Conservation (phyloP, 2,329 filamentous ascomycete genomes). For the Aspergillus novofumigatus region DNA sequence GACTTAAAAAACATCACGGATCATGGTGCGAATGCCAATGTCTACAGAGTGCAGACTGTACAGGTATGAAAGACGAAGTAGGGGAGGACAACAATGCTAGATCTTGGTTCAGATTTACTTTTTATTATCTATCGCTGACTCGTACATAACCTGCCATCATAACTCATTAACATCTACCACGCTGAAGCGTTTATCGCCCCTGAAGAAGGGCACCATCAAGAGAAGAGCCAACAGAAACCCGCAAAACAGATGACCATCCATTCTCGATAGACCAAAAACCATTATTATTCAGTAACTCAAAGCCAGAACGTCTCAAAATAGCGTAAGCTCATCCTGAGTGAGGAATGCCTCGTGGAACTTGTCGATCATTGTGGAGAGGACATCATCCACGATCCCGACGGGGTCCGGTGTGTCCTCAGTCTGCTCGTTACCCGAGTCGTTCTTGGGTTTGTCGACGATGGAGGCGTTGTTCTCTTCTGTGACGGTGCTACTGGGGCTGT, state of each 20-base stretch:
- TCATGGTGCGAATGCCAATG: not conserved
- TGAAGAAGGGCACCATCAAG: not conserved
- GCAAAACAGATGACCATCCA: not conserved
- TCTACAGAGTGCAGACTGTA: not conserved
- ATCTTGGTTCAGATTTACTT: not conserved
- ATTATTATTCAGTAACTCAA: not conserved
- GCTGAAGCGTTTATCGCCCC: not conserved
- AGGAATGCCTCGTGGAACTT: constrained; percentile 19
- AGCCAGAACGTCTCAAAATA: constrained; percentile 2
- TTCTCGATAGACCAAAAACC: not conserved
- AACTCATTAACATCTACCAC: not conserved
- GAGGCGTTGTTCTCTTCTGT: not conserved
- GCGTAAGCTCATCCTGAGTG: constrained; percentile 27
- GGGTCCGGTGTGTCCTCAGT: constrained; percentile 13
- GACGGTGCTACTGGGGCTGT: not conserved
- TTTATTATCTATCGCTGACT: not conserved
- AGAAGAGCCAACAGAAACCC: not conserved
- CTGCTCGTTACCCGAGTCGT: constrained; percentile 1
- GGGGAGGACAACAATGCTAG: not conserved
- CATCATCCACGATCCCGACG: constrained; percentile 12
- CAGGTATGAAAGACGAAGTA: not conserved
- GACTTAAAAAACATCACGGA: not conserved
- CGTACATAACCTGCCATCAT: not conserved
- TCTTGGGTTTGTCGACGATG: not conserved
- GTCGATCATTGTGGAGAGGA: constrained; percentile 16